Evolutionary conservation across 805 yeast species (phyloP), one percentile per base, ranked within the genome.

Genomic region (Lipomyces yamadae): DNA sequence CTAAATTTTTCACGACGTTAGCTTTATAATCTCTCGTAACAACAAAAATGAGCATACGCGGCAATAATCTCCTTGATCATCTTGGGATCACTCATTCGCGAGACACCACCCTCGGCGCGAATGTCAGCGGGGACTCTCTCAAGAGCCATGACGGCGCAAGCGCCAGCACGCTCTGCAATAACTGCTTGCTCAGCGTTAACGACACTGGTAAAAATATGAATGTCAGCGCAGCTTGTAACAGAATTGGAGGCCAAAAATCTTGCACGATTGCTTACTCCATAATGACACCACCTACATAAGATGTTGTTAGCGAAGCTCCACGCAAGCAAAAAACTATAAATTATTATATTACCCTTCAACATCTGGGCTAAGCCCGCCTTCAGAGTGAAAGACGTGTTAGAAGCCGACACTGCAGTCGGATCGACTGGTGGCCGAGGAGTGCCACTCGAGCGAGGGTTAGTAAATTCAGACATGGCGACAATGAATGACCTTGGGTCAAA

Each of bases 121-220:
- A 90, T 90, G 76, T 90, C 95, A 6, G 95, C 92, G 10, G 96
- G 96, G 65, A 90, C 91, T 72, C 88, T 81, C 79, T 90, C 96
- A 70, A 90, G 81, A 3, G 96, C 96, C 96, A 90, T 90, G 30
- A 90, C 96, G 13, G 96, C 94, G 79, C 91, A 88, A 13, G 96
- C 96, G 67, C 96, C 96, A 2, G 96, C 94, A 63, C 80, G 81
- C 77, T 90, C 94, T 32, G 96, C 96, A 61, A 90, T 85, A 56
- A 81, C 77, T 30, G 96, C 96, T 79, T 90, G 95, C 74, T 90
- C 95, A 45, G 88, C 88, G 66, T 70, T 70, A n/a, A 70, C 72
- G 56, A 70, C 73, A 52, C 71, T 69, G 39, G 50, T 15, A 35
- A 8, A 18, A 50, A 29, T 24, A 24, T 24, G 24, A 24, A 24